These are phyloP conservation scores for Colletotrichum tanaceti DNA, from an alignment of 2,329 filamentous ascomycete species.

Conservation along the genomic window DNA sequence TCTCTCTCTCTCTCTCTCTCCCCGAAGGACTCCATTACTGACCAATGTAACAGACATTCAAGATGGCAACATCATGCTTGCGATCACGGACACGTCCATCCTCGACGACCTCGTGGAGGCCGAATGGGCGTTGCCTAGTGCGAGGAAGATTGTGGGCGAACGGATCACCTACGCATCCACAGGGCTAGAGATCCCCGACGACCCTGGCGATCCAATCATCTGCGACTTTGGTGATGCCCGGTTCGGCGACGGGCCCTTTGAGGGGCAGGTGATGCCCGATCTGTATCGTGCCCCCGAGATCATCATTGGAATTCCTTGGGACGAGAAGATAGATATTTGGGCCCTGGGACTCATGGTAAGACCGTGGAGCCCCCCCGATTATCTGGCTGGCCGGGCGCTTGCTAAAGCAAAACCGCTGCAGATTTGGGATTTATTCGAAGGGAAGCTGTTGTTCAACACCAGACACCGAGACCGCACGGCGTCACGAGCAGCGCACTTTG, in stretches of 20 bases:
- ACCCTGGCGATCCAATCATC: constrained; percentile 44
- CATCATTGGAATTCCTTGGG: constrained; percentile 50
- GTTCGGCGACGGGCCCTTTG: constrained; percentile 42
- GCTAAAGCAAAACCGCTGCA: constrained; percentile 23
- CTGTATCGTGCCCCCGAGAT: constrained; percentile 51
- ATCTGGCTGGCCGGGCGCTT: rapidly evolving
- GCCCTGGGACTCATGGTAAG: constrained; percentile 27
- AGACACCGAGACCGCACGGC: constrained; percentile 40
- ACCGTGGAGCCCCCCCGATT: not conserved
- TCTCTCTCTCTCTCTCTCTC: too few relatives aligned
- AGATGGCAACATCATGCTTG: constrained; percentile 45
- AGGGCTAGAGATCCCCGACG: constrained; percentile 43
- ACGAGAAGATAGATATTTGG: constrained; percentile 51
- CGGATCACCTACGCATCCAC: constrained; percentile 47
- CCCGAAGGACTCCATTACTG: not conserved
- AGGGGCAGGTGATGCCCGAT: constrained; percentile 49
- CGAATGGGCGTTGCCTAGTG: constrained; percentile 41
- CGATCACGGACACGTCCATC: constrained; percentile 34
- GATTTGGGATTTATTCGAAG: constrained; percentile 51
- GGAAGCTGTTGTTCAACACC: constrained; percentile 45
- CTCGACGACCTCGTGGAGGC: constrained; percentile 38
- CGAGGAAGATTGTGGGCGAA: constrained; percentile 46
- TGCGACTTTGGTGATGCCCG: constrained; percentile 49
- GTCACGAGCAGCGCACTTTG: constrained; percentile 47
- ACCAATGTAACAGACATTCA: constrained; percentile 41